Percentiles rank a stretch among this genome's conserved stretches.
These are phyloP conservation scores for Beta corolliflora DNA, from an alignment of 179 eudicot genomes.

Conservation along the genomic window DNA sequence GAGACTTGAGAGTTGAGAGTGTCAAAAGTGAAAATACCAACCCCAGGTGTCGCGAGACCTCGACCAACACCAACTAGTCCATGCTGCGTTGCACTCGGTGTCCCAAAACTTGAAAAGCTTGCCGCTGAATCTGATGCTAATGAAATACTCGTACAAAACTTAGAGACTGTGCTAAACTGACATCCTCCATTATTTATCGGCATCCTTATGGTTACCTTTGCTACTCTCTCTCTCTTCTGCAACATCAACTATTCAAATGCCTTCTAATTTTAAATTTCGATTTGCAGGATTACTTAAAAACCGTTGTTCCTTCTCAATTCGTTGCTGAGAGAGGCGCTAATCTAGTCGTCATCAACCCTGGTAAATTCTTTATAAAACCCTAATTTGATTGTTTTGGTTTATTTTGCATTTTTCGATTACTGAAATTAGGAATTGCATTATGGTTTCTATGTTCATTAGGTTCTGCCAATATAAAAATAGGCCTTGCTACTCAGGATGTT, in stretches of 20 bases:
- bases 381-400: constrained; percentile 5
- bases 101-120: too few relatives aligned
- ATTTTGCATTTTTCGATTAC: background rate
- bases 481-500: constrained; percentile 73
- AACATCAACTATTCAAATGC: background rate
- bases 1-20: too few relatives aligned
- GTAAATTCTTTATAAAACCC: constrained; percentile 35
- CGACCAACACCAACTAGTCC: too few relatives aligned
- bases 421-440: background rate
- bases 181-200: background rate
- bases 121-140: too few relatives aligned
- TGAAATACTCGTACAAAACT: too few relatives aligned
- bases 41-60: too few relatives aligned
- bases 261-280: background rate
- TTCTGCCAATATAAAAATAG: constrained; percentile 86
- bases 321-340: constrained; percentile 87
- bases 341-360: constrained; percentile 91
- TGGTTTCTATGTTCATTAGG: constrained; percentile 40
- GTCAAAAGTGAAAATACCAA: too few relatives aligned
- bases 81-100: too few relatives aligned
- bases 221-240: background rate
- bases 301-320: constrained; percentile 80
- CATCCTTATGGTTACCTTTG: constrained; percentile 5
- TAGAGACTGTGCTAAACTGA: too few relatives aligned
- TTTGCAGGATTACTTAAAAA: constrained; percentile 78